phyloP scores from a whole-genome alignment of 2,329 filamentous ascomycete species.

The Botryotinia narcissicola region DNA sequence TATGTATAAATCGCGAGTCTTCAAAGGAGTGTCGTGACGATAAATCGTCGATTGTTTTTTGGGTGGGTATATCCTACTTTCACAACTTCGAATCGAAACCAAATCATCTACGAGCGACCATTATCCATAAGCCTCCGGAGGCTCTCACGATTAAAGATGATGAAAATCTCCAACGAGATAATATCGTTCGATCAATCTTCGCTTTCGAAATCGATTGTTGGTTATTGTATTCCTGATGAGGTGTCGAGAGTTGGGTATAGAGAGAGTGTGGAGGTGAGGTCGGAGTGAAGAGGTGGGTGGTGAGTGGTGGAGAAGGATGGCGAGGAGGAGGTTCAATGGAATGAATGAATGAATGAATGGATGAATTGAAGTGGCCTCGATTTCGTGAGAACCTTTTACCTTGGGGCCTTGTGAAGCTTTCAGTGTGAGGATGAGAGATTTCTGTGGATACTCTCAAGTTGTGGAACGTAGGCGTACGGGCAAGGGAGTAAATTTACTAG shows the following conservation, averaged over 20 bases:
- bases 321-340: slow-evolving; percentile 1
- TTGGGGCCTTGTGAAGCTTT: slow-evolving; percentile 18
- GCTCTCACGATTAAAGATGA: slow-evolving; percentile 27
- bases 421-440: slow-evolving; percentile 6
- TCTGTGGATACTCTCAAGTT: slow-evolving; percentile 7
- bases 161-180: slow-evolving; percentile 23
- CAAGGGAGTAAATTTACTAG: neutral
- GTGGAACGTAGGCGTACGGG: slow-evolving; percentile 9
- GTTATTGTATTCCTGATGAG: slow-evolving; percentile 10
- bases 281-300: slow-evolving; percentile 7
- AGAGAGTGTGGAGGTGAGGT: slow-evolving; percentile 7
- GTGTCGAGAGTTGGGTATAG: slow-evolving; percentile 11
- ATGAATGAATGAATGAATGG: slow-evolving; percentile 13
- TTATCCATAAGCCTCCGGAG: slow-evolving; percentile 38
- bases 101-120: slow-evolving; percentile 36
- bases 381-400: slow-evolving; percentile 8
- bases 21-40: slow-evolving; percentile 41
- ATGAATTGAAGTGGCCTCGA: slow-evolving; percentile 18
- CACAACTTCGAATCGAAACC: slow-evolving; percentile 31
- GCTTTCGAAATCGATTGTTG: slow-evolving; percentile 19
- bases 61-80: slow-evolving; percentile 25
- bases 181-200: slow-evolving; percentile 28
- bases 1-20: slow-evolving; percentile 26
- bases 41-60: slow-evolving; percentile 33
- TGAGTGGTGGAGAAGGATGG: neutral